phyloP scores from a whole-genome alignment of 2,329 filamentous ascomycete species.

The Pleomassaria siparia region DNA sequence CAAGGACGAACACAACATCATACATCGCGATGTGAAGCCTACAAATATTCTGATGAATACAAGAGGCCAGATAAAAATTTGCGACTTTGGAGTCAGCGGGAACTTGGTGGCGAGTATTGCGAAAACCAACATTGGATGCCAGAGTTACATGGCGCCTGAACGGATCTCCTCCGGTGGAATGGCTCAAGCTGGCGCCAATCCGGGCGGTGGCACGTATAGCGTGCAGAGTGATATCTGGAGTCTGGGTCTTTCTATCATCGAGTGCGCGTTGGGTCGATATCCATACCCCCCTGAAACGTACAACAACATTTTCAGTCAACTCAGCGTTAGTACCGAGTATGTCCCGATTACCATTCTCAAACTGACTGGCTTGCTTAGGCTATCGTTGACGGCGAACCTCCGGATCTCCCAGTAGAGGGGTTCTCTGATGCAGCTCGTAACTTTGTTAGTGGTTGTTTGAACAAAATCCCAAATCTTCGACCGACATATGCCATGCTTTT shows the following conservation, averaged over 20 bases:
- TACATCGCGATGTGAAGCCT: constrained; percentile 96
- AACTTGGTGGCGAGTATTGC: constrained; percentile 97
- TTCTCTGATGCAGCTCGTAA: constrained; percentile 80
- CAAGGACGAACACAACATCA: constrained; percentile 99
- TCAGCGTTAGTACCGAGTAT: constrained; percentile 69
- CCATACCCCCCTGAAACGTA: constrained; percentile 97
- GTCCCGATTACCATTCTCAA: constrained; percentile 1
- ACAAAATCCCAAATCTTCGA: constrained; percentile 89
- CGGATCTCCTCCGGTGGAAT: constrained; percentile 86
- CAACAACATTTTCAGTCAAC: constrained; percentile 96
- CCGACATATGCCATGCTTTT: constrained; percentile 92
- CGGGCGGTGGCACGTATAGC: constrained; percentile 83
- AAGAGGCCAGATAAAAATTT: constrained; percentile 91
- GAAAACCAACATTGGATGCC: constrained; percentile 97
- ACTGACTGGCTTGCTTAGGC: constrained; percentile 59
- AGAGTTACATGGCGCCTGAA: constrained; percentile 99
- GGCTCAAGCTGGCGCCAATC: constrained; percentile 67
- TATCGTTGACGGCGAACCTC: constrained; percentile 96
- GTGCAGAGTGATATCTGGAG: constrained; percentile 99
- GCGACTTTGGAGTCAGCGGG: constrained; percentile 95
- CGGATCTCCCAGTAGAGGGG: constrained; percentile 74
- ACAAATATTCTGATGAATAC: constrained; percentile 97
- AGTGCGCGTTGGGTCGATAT: constrained; percentile 91
- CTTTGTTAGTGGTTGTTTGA: constrained; percentile 86
- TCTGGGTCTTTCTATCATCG: constrained; percentile 88